Evolutionary conservation across 2,329 filamentous ascomycete species (phyloP).

Genomic region (Geosmithia flava): DNA sequence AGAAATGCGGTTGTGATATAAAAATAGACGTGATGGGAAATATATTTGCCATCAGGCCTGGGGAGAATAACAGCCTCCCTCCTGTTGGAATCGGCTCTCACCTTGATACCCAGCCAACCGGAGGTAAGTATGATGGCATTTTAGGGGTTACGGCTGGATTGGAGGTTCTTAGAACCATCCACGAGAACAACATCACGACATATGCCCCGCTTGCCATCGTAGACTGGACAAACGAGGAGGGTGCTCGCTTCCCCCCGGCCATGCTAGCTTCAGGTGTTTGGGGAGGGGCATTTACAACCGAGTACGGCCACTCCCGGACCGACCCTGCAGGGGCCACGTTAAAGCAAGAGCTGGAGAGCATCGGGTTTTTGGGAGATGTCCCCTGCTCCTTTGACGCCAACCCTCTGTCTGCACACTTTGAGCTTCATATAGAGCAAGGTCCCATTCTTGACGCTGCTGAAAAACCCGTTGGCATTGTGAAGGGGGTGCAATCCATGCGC

Average conservation of each 20-base stretch:
- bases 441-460: constrained; percentile 53
- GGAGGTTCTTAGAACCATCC: constrained; percentile 57
- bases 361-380: constrained; percentile 53
- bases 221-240: constrained; percentile 78
- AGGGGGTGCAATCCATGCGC: constrained; percentile 17
- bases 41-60: constrained; percentile 46
- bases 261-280: constrained; percentile 69
- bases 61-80: constrained; percentile 29
- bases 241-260: constrained; percentile 64
- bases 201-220: constrained; percentile 62
- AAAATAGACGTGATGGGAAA: constrained; percentile 69
- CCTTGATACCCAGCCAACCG: constrained; percentile 50
- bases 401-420: constrained; percentile 66
- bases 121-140: constrained; percentile 66
- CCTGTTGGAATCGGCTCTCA: constrained; percentile 61
- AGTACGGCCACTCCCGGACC: constrained; percentile 36
- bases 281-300: constrained; percentile 53
- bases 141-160: constrained; percentile 61
- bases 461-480: constrained; percentile 30
- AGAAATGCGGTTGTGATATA: constrained; percentile 52
- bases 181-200: constrained; percentile 56
- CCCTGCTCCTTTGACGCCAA: constrained; percentile 8
- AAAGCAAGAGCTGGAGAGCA: constrained; percentile 47
- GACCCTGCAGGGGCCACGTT: constrained; percentile 10
- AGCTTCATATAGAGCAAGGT: constrained; percentile 39